Base-by-base conservation (phyloP, 164 flowering plant species). In the Vitis rotundifolia region DNA sequence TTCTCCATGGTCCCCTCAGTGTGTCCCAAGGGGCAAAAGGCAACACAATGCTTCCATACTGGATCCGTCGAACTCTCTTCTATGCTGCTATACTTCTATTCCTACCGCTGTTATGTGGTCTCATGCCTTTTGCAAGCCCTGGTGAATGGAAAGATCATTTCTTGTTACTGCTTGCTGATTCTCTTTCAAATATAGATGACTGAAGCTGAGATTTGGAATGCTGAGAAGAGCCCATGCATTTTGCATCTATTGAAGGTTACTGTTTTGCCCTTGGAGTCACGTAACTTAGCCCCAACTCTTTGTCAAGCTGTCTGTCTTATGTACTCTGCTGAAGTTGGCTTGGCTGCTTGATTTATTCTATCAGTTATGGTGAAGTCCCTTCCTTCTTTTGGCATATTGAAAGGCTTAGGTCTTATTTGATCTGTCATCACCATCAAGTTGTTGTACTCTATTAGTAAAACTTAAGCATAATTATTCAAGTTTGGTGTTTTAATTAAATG, bases 61-160 rank as follows among this genome's bases (percentile, higher is more conserved):
- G 89, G 92, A 51, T 79, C 3, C 83, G 97, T 50, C 74, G 86
- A 37, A 15, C 71, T 59, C 18, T 78, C 22, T 94, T 89, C 68
- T 89, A 86, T 66, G 66, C 78, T 0, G 16, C 53, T 55, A 3
- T 77, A 19, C 78, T 89, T 49, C 26, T 89, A 9, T 11, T 87
- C 78, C 79, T 92, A 49, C 99, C 99, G 3, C 16, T 85, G 31
- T 69, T 76, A 11, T 90, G 96, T 49, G 98, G 97, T 9, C 78
- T 93, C 8, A 64, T 83, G 76, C 99, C 99, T 12, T 95, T 93
- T 77, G 99, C 97, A 5, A 70, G 89, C 68, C 69, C 71, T n/a
- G 26, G 66, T 48, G 91, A 89, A 55, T 94, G 99, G 99, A 80
- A 71, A 68, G 80, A 85, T 28, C 95, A 89, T 64, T 83, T 91